Percentiles rank a stretch among this genome's conserved stretches.
Conservation (phyloP, 768 basidiomycete species). For the Suillus tomentosus region DNA sequence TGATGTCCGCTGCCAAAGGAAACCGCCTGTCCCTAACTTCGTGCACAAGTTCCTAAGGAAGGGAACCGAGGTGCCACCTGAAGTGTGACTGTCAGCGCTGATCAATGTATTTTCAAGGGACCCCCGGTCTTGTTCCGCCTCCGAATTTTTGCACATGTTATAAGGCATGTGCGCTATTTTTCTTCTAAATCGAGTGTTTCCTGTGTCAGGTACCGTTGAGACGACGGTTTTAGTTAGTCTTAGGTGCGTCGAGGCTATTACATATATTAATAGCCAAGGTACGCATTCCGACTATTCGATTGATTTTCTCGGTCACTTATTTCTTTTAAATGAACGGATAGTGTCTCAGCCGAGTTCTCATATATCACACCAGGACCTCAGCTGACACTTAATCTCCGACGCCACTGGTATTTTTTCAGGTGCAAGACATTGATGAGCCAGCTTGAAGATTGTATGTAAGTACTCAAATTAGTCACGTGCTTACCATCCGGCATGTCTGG, state of each 20-base stretch:
- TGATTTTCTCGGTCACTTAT: neutral
- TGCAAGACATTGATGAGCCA: neutral
- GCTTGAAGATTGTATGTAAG: neutral
- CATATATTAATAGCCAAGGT: neutral
- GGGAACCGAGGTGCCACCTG: neutral
- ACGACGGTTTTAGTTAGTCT: neutral
- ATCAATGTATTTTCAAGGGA: neutral
- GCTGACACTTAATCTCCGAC: neutral
- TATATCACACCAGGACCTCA: neutral
- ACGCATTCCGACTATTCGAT: neutral
- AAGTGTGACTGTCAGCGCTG: neutral
- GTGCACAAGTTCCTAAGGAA: conserved; percentile 1
- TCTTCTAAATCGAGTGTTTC: neutral
- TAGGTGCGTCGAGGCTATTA: conserved; percentile 6
- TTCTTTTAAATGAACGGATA: neutral
- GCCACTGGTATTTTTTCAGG: conserved; percentile 3
- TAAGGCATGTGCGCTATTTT: neutral
- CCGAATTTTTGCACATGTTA: neutral
- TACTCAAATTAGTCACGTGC: neutral
- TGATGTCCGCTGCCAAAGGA: neutral
- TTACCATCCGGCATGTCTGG: neutral
- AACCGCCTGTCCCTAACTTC: neutral
- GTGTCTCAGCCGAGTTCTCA: neutral
- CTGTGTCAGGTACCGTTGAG: neutral
- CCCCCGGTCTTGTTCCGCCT: neutral